Percentiles rank a stretch among this genome's conserved stretches.
Conservation (phyloP, 305 asterid genomes). For the Salvia sclarea region DNA sequence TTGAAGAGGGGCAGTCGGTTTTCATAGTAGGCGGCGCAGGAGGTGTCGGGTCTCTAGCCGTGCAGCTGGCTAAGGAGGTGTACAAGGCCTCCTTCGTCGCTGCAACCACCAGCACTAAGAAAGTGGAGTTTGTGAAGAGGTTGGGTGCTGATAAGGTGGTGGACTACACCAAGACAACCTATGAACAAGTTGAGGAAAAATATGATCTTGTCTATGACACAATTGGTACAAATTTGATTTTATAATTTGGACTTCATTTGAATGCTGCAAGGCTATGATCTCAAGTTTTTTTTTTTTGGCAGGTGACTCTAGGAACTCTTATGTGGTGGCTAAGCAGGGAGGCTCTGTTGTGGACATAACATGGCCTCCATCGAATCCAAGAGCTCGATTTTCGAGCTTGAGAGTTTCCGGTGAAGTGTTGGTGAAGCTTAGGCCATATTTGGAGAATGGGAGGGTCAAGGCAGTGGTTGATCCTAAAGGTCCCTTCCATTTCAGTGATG, state of each 20-base stretch:
- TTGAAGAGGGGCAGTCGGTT: constrained; percentile 43
- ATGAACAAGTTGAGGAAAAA: constrained; percentile 45
- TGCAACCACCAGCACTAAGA: constrained; percentile 56
- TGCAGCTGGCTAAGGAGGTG: constrained; percentile 56
- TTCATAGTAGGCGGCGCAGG: constrained; percentile 72
- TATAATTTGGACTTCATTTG: too few relatives aligned
- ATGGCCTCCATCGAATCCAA: constrained; percentile 69
- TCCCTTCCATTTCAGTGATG: constrained; percentile 48
- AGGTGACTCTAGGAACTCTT: constrained; percentile 59
- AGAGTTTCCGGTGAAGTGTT: constrained; percentile 56
- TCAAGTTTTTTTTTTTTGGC: not conserved
- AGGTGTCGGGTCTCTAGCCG: constrained; percentile 55
- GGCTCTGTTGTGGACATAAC: constrained; percentile 58
- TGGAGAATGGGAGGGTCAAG: constrained; percentile 54
- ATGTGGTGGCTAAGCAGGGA: constrained; percentile 50
- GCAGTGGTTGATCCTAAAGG: constrained; percentile 61
- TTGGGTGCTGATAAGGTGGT: constrained; percentile 66
- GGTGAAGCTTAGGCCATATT: constrained; percentile 49
- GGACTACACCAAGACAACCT: constrained; percentile 50
- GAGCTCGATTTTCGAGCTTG: constrained; percentile 51
- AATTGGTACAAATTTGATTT: constrained; percentile 32
- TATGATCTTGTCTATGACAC: constrained; percentile 69
- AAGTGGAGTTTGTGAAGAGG: constrained; percentile 55
- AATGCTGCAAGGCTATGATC: not conserved
- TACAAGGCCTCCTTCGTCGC: constrained; percentile 49